Percentiles rank a stretch among this genome's conserved stretches.
Evolutionary conservation across 1,139 yeast species (phyloP).

Genomic region (Lodderomyces oxycetoniae): DNA sequence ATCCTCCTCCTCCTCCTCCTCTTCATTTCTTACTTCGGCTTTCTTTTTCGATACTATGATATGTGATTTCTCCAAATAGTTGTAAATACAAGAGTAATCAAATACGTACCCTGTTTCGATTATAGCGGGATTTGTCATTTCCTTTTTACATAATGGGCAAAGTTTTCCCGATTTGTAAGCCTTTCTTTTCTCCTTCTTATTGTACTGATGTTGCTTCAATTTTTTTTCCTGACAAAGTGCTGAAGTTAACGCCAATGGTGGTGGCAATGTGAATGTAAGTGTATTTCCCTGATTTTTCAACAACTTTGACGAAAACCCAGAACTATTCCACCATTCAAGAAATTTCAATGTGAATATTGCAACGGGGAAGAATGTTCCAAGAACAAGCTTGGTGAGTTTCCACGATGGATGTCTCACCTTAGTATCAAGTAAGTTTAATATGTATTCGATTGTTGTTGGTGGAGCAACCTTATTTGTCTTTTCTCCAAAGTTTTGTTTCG

Average conservation of each 20-base stretch:
- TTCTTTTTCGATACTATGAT: constrained; percentile 25
- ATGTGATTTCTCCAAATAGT: constrained; percentile 50
- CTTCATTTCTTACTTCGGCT: constrained; percentile 15
- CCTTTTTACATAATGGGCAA: constrained; percentile 73
- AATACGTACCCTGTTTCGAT: constrained; percentile 90
- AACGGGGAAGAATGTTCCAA: constrained; percentile 68
- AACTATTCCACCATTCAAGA: constrained; percentile 91
- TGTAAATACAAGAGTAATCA: constrained; percentile 82
- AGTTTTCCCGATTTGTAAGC: constrained; percentile 28
- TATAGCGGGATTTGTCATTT: constrained; percentile 73
- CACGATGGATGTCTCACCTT: constrained; percentile 39
- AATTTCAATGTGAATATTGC: constrained; percentile 82
- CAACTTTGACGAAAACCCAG: constrained; percentile 65
- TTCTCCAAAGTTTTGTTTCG: constrained; percentile 16
- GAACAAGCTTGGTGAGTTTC: constrained; percentile 31
- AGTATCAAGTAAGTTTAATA: constrained; percentile 27
- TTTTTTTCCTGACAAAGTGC: constrained; percentile 12
- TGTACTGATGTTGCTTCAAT: constrained; percentile 9
- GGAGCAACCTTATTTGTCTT: constrained; percentile 41
- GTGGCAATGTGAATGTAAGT: constrained; percentile 51
- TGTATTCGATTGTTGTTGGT: constrained; percentile 45
- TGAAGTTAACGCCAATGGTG: constrained; percentile 37
- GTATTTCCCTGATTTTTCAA: constrained; percentile 48
- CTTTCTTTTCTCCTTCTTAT: constrained; percentile 9
- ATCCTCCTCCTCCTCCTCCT: constrained; percentile 8